A percentile compares a stretch with the other conserved stretches of the same genome.
Conservation (phyloP, 78 protist genomes). For the Acrasis kona region DNA sequence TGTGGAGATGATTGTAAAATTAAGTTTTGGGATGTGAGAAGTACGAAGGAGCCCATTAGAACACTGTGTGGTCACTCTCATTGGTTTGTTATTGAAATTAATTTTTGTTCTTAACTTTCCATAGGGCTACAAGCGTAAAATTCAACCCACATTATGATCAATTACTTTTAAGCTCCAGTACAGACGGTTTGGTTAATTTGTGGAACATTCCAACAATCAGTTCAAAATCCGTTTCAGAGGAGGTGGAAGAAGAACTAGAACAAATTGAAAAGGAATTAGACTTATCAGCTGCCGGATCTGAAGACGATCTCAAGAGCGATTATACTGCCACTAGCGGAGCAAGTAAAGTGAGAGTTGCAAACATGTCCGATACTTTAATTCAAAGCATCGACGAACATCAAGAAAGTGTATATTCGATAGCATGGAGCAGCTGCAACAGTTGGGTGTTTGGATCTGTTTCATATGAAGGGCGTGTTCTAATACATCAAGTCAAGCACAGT, state of each 20-base stretch:
- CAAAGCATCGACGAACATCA: slow-evolving; percentile 40
- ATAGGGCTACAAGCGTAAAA: not conserved
- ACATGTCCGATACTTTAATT: slow-evolving; percentile 3
- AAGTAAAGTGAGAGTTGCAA: too few relatives aligned
- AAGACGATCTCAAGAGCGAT: too few relatives aligned
- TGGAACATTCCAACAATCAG: slow-evolving; percentile 25
- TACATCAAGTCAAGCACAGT: slow-evolving; percentile 56
- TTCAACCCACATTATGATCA: slow-evolving; percentile 49
- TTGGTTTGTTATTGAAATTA: too few relatives aligned
- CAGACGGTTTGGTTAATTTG: slow-evolving; percentile 40
- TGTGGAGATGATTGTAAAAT: slow-evolving; percentile 42
- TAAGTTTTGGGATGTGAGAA: slow-evolving; percentile 41
- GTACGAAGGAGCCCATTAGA: not conserved
- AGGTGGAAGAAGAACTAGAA: not conserved
- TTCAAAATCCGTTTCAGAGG: not conserved
- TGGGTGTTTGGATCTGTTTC: slow-evolving; percentile 65
- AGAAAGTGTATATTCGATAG: slow-evolving; percentile 39
- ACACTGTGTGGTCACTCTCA: slow-evolving; percentile 16
- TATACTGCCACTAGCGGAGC: too few relatives aligned
- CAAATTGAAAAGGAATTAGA: not conserved
- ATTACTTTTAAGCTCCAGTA: slow-evolving; percentile 35
- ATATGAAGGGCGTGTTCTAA: slow-evolving; percentile 47
- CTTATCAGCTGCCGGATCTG: not conserved
- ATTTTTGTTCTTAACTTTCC: too few relatives aligned
- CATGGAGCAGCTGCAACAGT: slow-evolving; percentile 41